phyloP scores from a whole-genome alignment of 768 basidiomycete genomes.

The Floccularia luteovirens region DNA sequence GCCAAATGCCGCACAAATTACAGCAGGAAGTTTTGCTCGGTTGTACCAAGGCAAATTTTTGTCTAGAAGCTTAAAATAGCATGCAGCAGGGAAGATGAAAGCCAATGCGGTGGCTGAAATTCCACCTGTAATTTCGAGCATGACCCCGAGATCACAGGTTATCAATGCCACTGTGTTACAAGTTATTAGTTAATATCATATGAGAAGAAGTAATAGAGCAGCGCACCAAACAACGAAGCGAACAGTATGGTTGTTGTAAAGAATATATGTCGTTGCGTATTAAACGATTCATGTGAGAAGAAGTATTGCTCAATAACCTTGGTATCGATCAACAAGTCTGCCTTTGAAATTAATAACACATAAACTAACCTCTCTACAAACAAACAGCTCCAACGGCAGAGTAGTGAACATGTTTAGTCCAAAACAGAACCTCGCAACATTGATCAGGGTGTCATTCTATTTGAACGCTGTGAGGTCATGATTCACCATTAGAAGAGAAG shows the following conservation, averaged over 20 bases:
- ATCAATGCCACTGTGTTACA: constrained; percentile 68
- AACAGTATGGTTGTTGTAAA: constrained; percentile 84
- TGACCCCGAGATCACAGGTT: constrained; percentile 96
- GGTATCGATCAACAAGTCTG: background rate
- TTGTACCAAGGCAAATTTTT: constrained; percentile 54
- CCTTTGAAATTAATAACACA: background rate
- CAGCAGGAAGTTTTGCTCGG: constrained; percentile 68
- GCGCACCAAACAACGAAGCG: constrained; percentile 73
- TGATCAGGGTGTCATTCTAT: constrained; percentile 83
- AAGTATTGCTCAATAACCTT: constrained; percentile 95
- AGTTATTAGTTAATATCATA: constrained; percentile 4
- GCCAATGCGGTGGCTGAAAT: constrained; percentile 87
- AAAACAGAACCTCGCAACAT: constrained; percentile 90
- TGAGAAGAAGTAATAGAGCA: background rate
- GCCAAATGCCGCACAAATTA: constrained; percentile 69
- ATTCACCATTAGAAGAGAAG: background rate
- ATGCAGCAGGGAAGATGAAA: constrained; percentile 86
- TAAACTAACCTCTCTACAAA: constrained; percentile 79
- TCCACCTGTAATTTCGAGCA: constrained; percentile 98
- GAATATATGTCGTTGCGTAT: constrained; percentile 76
- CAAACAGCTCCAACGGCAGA: constrained; percentile 91
- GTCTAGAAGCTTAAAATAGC: constrained; percentile 72
- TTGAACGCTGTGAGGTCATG: constrained; percentile 4
- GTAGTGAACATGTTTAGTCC: constrained; percentile 98
- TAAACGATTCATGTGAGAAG: constrained; percentile 85